These are phyloP conservation scores for Exophiala mesophila DNA, from an alignment of 2,329 filamentous ascomycete species.

Conservation along the genomic window DNA sequence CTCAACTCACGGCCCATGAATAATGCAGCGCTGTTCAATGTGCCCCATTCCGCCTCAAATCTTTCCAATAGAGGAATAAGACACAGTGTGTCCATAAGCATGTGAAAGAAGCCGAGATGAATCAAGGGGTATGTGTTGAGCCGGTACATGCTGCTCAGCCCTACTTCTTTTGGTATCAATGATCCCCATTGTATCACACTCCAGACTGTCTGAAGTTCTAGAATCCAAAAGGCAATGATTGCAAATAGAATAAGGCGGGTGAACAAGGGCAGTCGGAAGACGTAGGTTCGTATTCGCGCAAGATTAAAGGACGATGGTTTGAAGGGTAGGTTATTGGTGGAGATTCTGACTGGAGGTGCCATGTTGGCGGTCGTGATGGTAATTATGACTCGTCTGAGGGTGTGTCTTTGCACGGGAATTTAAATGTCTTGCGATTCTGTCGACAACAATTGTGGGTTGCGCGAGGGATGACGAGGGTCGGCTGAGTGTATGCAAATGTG, in stretches of 20 bases:
- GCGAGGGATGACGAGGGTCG: too few species aligned
- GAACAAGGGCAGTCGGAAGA: constrained; percentile 80
- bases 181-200: constrained; percentile 71
- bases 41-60: constrained; percentile 90
- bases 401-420: too few species aligned
- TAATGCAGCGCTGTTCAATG: constrained; percentile 75
- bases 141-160: constrained; percentile 82
- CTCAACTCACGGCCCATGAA: constrained; percentile 84
- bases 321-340: constrained; percentile 17
- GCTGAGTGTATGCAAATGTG: too few species aligned
- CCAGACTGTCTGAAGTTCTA: constrained; percentile 65
- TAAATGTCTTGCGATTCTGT: too few species aligned
- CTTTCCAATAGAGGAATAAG: constrained; percentile 84
- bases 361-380: constrained; percentile 9
- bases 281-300: constrained; percentile 69
- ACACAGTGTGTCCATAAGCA: constrained; percentile 71
- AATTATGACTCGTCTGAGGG: too few species aligned
- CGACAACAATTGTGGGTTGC: too few species aligned
- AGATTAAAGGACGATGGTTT: constrained; percentile 55
- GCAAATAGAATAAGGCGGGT: constrained; percentile 66
- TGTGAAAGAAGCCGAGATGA: constrained; percentile 75
- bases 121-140: constrained; percentile 89
- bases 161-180: constrained; percentile 71
- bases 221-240: constrained; percentile 65
- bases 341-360: constrained; percentile 15